These are phyloP conservation scores for Coniosporium tulheliwenetii DNA, from an alignment of 2,329 filamentous ascomycete species.

Conservation along the genomic window DNA sequence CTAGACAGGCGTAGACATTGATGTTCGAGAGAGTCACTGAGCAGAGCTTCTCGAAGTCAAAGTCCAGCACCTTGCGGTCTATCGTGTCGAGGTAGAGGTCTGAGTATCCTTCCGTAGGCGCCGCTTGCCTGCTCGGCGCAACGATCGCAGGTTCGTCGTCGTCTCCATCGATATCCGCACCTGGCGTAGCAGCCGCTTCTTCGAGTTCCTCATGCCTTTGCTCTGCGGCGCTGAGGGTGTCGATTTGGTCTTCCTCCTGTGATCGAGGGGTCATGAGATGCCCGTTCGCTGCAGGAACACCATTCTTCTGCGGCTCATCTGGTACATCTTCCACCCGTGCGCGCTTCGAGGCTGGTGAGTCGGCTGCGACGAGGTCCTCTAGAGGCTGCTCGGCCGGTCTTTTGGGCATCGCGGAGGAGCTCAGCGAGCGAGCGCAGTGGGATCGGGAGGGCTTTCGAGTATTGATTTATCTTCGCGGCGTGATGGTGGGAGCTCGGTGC, in stretches of 20 bases:
- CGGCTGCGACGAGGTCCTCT: slow-evolving; percentile 21
- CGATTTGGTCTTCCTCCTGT: slow-evolving; percentile 5
- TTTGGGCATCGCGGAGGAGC: slow-evolving; percentile 23
- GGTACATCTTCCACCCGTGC: slow-evolving; percentile 27
- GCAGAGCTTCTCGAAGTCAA: slow-evolving; percentile 98
- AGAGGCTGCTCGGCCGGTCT: slow-evolving; percentile 29
- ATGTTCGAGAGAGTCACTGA: slow-evolving; percentile 93
- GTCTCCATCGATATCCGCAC: slow-evolving; percentile 18
- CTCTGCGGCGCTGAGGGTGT: slow-evolving; percentile 14
- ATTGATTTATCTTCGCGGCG: too few species aligned
- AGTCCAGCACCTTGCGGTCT: slow-evolving; percentile 81
- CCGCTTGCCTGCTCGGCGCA: slow-evolving; percentile 51
- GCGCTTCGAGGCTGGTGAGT: slow-evolving; percentile 33
- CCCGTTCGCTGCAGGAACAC: slow-evolving; percentile 10
- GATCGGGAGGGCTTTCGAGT: too few species aligned
- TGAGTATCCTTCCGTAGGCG: slow-evolving; percentile 74
- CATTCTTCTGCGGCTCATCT: slow-evolving; percentile 14
- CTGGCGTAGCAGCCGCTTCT: slow-evolving; percentile 16
- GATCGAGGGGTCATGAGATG: slow-evolving; percentile 8
- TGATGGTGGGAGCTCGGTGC: too few species aligned
- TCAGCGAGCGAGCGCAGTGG: too few species aligned
- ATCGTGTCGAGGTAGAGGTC: slow-evolving; percentile 98
- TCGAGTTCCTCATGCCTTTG: slow-evolving; percentile 20
- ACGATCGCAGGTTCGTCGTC: slow-evolving; percentile 16
- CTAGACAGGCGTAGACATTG: slow-evolving; percentile 94